phyloP scores from a whole-genome alignment of 2,329 filamentous ascomycete species.

The Talaromyces marneffei region DNA sequence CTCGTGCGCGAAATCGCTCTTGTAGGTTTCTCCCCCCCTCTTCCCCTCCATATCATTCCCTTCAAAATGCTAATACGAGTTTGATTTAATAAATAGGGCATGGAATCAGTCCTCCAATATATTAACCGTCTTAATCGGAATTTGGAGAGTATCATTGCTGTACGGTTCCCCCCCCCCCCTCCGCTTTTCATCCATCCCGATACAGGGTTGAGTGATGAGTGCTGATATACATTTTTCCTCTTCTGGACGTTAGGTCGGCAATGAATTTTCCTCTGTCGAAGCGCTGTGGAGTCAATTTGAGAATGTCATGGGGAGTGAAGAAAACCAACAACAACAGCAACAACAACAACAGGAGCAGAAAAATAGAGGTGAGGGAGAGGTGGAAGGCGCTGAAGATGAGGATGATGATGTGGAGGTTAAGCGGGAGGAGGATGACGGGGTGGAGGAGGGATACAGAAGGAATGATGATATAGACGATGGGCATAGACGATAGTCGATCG shows the following conservation, averaged over 20 bases:
- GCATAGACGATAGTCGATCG: no score
- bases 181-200: not conserved
- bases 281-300: conserved; percentile 97
- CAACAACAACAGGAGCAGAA: conserved; percentile 22
- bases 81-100: conserved; percentile 41
- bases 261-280: conserved; percentile 96
- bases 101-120: conserved; percentile 90
- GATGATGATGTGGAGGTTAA: not conserved
- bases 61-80: not conserved
- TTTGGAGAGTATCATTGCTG: conserved; percentile 83
- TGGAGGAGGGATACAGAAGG: not conserved
- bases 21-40: conserved; percentile 15
- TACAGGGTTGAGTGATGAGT: no score
- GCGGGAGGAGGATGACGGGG: conserved; percentile 15
- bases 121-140: conserved; percentile 93
- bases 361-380: conserved; percentile 10
- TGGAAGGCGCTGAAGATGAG: conserved; percentile 7
- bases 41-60: not conserved
- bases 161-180: conserved; percentile 39
- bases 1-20: conserved; percentile 40
- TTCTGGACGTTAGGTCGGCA: conserved; percentile 60
- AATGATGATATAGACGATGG: not conserved
- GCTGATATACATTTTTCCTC: not conserved
- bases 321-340: conserved; percentile 24
- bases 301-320: conserved; percentile 74